phyloP scores from a whole-genome alignment of 768 basidiomycete genomes.

The Termitomyces sp. region DNA sequence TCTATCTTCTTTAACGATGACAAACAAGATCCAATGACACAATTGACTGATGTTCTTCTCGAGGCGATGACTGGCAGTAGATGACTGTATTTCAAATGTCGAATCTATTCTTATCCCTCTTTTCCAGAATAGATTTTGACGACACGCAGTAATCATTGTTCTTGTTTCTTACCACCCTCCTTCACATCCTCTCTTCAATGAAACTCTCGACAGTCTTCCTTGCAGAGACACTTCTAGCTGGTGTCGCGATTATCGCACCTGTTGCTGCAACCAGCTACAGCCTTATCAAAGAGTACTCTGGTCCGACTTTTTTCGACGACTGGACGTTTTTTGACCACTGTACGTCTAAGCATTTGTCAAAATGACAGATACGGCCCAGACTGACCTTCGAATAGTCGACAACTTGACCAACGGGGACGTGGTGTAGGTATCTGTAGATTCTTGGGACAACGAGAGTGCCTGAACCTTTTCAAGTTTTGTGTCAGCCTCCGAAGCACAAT shows the following conservation, averaged over 20 bases:
- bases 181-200: conserved; percentile 1
- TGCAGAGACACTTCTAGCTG: conserved; percentile 2
- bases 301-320: conserved; percentile 60
- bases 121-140: background rate
- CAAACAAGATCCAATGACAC: too few species aligned
- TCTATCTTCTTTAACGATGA: too few species aligned
- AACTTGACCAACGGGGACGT: conserved; percentile 69
- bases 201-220: background rate
- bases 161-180: background rate
- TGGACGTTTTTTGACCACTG: conserved; percentile 66
- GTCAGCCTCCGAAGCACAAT: conserved; percentile 41
- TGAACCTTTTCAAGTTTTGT: conserved; percentile 38
- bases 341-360: conserved; percentile 24
- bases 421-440: conserved; percentile 30
- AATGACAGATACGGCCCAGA: background rate
- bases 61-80: background rate
- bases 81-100: background rate
- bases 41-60: background rate
- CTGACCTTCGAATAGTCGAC: conserved; percentile 41
- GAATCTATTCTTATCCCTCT: background rate
- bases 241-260: conserved; percentile 3
- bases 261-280: conserved; percentile 34
- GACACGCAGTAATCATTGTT: background rate
- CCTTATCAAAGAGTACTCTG: conserved; percentile 54
- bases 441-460: background rate